These are phyloP conservation scores for Curvularia lunata DNA, from an alignment of 2,329 filamentous ascomycete species.

Conservation along the genomic window DNA sequence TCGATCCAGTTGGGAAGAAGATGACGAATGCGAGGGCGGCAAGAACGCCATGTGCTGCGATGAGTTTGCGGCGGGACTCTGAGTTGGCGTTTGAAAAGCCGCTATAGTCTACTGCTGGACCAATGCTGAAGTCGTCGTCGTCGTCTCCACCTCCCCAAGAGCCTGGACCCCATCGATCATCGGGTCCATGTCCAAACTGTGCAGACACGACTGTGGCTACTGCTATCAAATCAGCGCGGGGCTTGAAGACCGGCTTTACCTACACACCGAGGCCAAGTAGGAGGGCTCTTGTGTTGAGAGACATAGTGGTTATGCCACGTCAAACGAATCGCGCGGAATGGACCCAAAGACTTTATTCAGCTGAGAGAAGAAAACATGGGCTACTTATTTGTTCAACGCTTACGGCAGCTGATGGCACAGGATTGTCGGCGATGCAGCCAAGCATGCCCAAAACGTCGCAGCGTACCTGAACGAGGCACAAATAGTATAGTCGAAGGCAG, in stretches of 20 bases:
- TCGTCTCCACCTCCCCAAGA: conserved; percentile 14
- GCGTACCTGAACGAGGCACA: conserved; percentile 20
- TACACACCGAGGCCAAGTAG: conserved; percentile 25
- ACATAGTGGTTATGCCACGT: conserved; percentile 17
- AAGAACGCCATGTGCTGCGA: conserved; percentile 53
- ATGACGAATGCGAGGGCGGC: conserved; percentile 53
- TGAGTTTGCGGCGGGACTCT: conserved; percentile 29
- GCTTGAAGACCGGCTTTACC: not conserved
- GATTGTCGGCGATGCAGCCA: conserved; percentile 14
- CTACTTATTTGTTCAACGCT: conserved; percentile 13
- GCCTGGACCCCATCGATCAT: conserved; percentile 18
- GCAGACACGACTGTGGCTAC: conserved; percentile 23
- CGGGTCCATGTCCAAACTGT: conserved; percentile 18
- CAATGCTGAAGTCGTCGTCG: conserved; percentile 3
- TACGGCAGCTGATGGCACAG: conserved; percentile 8
- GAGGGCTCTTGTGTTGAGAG: conserved; percentile 8
- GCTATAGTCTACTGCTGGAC: conserved; percentile 7
- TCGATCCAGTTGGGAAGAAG: conserved; percentile 54
- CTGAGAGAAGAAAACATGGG: conserved; percentile 1
- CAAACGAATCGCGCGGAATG: not conserved
- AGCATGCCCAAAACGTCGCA: conserved; percentile 11
- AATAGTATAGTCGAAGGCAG: conserved; percentile 21
- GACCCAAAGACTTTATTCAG: not conserved
- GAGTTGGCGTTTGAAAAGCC: conserved; percentile 1
- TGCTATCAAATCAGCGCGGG: conserved; percentile 11